Base-by-base conservation (phyloP, 208 protist genomes). In the Trypanosoma melophagium region DNA sequence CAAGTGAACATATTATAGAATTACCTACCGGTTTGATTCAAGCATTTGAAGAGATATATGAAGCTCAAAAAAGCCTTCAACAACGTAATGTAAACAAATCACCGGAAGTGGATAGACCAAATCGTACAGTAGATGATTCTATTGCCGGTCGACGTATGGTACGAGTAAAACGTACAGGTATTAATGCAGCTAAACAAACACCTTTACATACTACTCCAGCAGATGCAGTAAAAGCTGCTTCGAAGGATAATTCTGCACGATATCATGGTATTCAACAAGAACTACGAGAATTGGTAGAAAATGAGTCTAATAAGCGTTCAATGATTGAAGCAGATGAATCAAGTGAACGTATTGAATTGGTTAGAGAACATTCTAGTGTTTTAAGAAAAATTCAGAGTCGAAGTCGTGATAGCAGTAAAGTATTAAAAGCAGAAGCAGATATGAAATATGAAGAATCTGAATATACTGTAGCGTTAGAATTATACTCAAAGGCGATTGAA, bases 401-500 rank as follows among this genome's bases (percentile, higher is more conserved):
- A 0, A 73, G 19, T 12, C 57, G 74, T 17, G 60, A 59, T 41
- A 84, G 69, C 22, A 94, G 87, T 66, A 86, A 84, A 10, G 56
- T 81, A 57, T 68, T 85, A 42, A 97, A 97, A 71, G 58, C 85
- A 1, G 78, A 85, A 67, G 92, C 85, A n/a, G 92, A 97, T 64
- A 70, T 74, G n/a, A 87, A 83, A 55, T 97, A 97, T 77, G 92
- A 97, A 58, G 60, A 66, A 25, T 71, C 71, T 19, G 79, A 95
- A 68, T 97, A 95, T 81, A 86, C 80, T 1, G 68, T 77, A 25
- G 92, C 92, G 0, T 42, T 97, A 38, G 86, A 95, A 70, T 70
- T 94, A 16, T 97, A 93, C 71, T 92, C 80, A 14, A 88, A 92
- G 69, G 87, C 92, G 0, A 93, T 97, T 74, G 52, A 73, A 22